Evolutionary conservation across 208 protist genomes (phyloP), one percentile per base, ranked within the genome.

Genomic region (Blechomonas ayalai): DNA sequence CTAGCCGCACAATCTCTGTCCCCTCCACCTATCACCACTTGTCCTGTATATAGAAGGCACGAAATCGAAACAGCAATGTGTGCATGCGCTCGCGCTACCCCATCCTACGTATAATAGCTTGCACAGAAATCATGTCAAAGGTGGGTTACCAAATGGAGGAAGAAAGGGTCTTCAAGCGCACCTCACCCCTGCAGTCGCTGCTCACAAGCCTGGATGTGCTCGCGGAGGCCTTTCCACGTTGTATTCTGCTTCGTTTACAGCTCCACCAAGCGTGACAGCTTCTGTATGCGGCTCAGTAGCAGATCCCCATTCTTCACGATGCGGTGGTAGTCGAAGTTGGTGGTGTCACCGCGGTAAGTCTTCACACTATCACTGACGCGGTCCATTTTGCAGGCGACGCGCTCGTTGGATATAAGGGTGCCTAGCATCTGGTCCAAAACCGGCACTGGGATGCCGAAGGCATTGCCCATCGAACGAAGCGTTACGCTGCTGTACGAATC

Each of bases 201-300:
- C n/a, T n/a, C n/a, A n/a, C n/a, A n/a, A n/a, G n/a, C n/a, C n/a
- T n/a, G n/a, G n/a, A n/a, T n/a, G n/a, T n/a, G n/a, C n/a, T n/a
- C n/a, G n/a, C n/a, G n/a, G n/a, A n/a, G n/a, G n/a, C n/a, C n/a
- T n/a, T n/a, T n/a, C n/a, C n/a, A n/a, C n/a, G n/a, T n/a, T n/a
- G n/a, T n/a, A n/a, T n/a, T n/a, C n/a, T 25, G 40, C 16, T 59
- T 36, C 28, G 18, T 18, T 58, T 81, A 85, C 73, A 90, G 72
- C 55, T 97, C 97, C 38, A 98, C 95, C 38, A 98, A 73, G n/a
- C 96, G 87, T 13, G 95, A 95, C 16, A 99, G 82, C 73, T 99
- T 99, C 82, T 99, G 97, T 49, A 99, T 85, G 31, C 97, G 81
- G 61, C 98, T 98, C 33, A 99, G 84, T 5, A 99, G 73, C 42